Evolutionary conservation across 2,329 filamentous ascomycete species (phyloP), one percentile per base, ranked within the genome.

Genomic region (Ophiostoma himal-ulmi): DNA sequence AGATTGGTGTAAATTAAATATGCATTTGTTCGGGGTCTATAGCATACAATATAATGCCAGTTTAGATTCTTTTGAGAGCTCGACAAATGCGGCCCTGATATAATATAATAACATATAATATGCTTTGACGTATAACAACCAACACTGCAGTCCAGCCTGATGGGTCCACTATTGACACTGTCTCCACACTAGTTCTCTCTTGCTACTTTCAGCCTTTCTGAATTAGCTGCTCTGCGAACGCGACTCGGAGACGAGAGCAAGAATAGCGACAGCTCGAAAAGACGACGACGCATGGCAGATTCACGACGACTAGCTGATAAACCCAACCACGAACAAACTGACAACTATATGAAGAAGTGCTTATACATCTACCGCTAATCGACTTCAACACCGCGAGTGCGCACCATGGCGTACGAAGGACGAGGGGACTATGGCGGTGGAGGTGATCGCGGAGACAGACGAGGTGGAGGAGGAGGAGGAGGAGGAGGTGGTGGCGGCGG

Each of bases 381-480:
- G 6, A 65, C 34, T 17, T 65, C 36, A 22, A 64, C n/a, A 67
- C 48, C 70, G 67, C 68, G 70, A 39, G 65, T 68, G 69, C 69
- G 73, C 71, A 41, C 69, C 54, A 75, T 75, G 74, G 73, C 74
- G 70, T 75, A 75, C 72, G 73, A 75, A 69, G 66, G 73, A 34
- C 70, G 72, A 69, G 72, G 72, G n/a, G 70, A 74, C 68, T 62
- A 73, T 48, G 69, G 73, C 20, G 73, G 71, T 1, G 72, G 70
- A 10, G 69, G 70, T 2, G 72, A 70, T 1, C 70, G 71, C 10
- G 70, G 72, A 20, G 73, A 68, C 39, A 34, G 48, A 54, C 41
- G 66, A 54, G 66, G 22, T 8, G 14, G 74, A 20, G 74, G 70
- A 22, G 60, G 48, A 44, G 69, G 57, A 48, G 69, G 17, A 13